phyloP scores from a whole-genome alignment of 352 stramenopile genomes.

The Phytophthora idaei region DNA sequence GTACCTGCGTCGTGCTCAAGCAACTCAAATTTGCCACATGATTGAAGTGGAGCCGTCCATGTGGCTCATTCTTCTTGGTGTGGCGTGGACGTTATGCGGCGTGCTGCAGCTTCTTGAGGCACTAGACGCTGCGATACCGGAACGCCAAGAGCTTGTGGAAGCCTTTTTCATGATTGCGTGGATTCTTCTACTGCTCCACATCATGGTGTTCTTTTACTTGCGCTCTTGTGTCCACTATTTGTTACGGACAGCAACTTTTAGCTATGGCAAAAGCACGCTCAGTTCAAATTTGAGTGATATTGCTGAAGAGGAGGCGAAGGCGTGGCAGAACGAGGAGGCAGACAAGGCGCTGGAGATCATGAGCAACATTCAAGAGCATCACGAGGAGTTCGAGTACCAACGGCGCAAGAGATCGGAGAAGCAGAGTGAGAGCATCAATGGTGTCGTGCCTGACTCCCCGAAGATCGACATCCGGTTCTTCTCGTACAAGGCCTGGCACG shows the following conservation, averaged over 20 bases:
- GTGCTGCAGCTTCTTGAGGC: constrained; percentile 31
- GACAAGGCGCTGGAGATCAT: constrained; percentile 28
- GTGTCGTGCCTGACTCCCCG: constrained; percentile 16
- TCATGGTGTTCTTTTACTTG: neutral
- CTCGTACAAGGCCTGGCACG: constrained; percentile 69
- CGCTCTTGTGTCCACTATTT: neutral
- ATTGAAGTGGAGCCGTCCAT: constrained; percentile 68
- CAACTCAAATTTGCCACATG: constrained; percentile 73
- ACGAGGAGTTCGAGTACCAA: constrained; percentile 30
- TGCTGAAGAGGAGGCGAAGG: constrained; percentile 1
- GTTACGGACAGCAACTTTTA: neutral
- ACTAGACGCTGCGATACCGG: constrained; percentile 7
- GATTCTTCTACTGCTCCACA: neutral
- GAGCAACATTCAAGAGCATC: constrained; percentile 27
- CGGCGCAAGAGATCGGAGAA: no score
- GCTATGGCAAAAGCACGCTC: neutral
- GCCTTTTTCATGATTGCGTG: neutral
- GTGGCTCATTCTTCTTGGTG: constrained; percentile 50
- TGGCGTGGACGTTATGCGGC: constrained; percentile 39
- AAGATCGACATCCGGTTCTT: constrained; percentile 48
- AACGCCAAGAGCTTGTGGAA: constrained; percentile 33
- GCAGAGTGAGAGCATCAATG: constrained; percentile 6
- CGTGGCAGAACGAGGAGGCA: constrained; percentile 25
- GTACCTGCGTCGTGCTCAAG: constrained; percentile 35
- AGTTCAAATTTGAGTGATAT: no score